These are phyloP conservation scores for Rhipidocladum racemiflorum DNA, from an alignment of 176 grass and related monocot species.

Conservation along the genomic window DNA sequence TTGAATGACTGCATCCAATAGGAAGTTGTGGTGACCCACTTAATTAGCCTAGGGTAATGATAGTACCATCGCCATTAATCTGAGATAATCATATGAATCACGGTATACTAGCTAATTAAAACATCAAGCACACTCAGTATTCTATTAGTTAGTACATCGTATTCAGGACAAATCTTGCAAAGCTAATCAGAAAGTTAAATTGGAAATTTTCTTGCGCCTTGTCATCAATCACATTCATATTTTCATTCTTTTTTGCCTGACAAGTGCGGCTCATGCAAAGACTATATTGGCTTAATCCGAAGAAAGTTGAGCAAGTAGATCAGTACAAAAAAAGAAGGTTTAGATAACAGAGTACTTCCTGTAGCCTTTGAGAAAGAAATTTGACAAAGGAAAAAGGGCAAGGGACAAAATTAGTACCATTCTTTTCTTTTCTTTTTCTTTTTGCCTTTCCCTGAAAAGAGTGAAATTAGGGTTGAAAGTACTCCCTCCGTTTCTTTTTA, in stretches of 20 bases:
- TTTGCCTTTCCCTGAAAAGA: too few species aligned
- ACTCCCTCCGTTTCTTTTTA: too few species aligned
- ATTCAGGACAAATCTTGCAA: neutral
- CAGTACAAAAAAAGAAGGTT: neutral
- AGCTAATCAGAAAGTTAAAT: neutral
- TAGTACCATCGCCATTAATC: too few species aligned
- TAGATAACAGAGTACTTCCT: neutral
- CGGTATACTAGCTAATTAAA: too few species aligned
- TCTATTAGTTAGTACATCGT: too few species aligned
- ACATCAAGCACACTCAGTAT: too few species aligned
- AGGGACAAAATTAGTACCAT: neutral
- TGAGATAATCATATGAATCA: too few species aligned
- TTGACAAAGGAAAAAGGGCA: neutral
- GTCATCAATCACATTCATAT: neutral
- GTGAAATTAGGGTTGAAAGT: too few species aligned
- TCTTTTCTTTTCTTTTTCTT: too few species aligned
- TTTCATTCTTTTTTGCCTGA: neutral
- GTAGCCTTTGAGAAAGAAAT: neutral
- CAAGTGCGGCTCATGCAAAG: neutral
- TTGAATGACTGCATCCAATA: constrained; percentile 37
- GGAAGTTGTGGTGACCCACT: too few species aligned
- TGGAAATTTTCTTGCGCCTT: neutral
- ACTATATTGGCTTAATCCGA: neutral
- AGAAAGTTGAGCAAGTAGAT: neutral
- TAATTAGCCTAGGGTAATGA: too few species aligned